Percentiles rank a stretch among this genome's conserved stretches.
Conservation (phyloP, 441 rosid genomes). For the Gossypium laxum region DNA sequence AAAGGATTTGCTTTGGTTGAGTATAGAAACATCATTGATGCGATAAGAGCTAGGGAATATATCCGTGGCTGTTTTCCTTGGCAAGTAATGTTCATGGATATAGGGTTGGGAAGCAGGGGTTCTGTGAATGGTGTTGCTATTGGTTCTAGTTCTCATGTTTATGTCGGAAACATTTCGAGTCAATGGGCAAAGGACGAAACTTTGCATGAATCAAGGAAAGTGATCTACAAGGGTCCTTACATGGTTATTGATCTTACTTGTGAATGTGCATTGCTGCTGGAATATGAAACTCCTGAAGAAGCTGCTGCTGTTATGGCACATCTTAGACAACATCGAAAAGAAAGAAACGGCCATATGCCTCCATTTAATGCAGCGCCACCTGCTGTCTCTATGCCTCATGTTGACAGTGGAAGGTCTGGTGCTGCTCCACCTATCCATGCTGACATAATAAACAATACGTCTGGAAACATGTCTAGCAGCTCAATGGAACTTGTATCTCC, state of each 20-base stretch:
- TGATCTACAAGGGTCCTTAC: constrained; percentile 61
- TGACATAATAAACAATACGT: constrained; percentile 31
- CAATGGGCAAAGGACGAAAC: constrained; percentile 86
- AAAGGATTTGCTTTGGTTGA: constrained; percentile 79
- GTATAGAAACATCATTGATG: constrained; percentile 77
- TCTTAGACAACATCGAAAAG: constrained; percentile 66
- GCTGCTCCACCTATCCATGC: constrained; percentile 25
- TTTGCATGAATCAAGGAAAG: constrained; percentile 78
- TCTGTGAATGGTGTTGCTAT: constrained; percentile 61
- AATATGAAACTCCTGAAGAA: constrained; percentile 85
- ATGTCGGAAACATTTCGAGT: constrained; percentile 60
- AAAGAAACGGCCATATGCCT: constrained; percentile 37
- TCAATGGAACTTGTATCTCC: constrained; percentile 63
- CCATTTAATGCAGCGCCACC: constrained; percentile 32
- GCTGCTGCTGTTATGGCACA: constrained; percentile 74
- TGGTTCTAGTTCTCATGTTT: constrained; percentile 72
- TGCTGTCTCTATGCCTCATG: constrained; percentile 40
- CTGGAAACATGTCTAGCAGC: constrained; percentile 40
- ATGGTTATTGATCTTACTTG: constrained; percentile 61
- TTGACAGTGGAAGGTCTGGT: constrained; percentile 49
- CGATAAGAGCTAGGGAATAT: constrained; percentile 79
- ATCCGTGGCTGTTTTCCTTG: constrained; percentile 66
- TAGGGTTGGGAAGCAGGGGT: constrained; percentile 74
- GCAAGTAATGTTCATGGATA: constrained; percentile 72
- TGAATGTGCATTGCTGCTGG: constrained; percentile 82